Base-by-base conservation (phyloP, 192 early-diverging fungal species). In the Gryganskiella cystojenkinii region DNA sequence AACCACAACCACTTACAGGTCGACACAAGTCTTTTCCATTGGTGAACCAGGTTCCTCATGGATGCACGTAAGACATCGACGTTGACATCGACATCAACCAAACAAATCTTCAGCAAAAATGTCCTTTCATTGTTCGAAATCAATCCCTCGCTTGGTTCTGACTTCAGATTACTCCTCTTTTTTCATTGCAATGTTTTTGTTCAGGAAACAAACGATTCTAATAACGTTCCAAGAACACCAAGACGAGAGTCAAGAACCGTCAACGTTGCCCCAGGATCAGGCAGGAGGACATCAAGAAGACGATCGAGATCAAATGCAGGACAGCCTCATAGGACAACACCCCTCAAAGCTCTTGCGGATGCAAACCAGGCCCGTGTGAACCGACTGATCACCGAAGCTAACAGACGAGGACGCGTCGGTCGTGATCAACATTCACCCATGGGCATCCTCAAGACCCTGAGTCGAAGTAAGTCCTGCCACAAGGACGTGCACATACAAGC, bases 401-500 rank as follows among this genome's bases (percentile, higher is more conserved):
- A 52, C 24, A 63, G 30, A 25, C 54, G 54, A 27, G 74, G 59
- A n/a, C 45, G 52, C 4, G 54, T 64, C 3, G 66, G 67, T 3
- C 53, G 74, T 28, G 74, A 78, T 17, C 63, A 69, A 27, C 74
- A 78, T 42, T 78, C 74, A 17, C 74, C 74, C 22, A 78, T 68
- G 61, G 61, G 60, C n/a, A 78, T 78, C 33, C 22, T 78, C 15
- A 47, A 66, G 33, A 19, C 44, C 13, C 45, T 78, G 15, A 69
- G 60, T 17, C 54, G 74, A 57, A 64, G 74, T 78, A 69, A 52
- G 61, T 56, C 33, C n/a, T 11, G 31, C 5, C 10, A 4, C 7
- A 14, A 6, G 13, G 9, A 30, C 54, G 15, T 34, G 25, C 24
- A 44, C 9, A 0, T n/a, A 27, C 57, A 20, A 15, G 30, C 25